phyloP scores from a whole-genome alignment of 2,329 filamentous ascomycete species.

The Macroventuria anomochaeta region DNA sequence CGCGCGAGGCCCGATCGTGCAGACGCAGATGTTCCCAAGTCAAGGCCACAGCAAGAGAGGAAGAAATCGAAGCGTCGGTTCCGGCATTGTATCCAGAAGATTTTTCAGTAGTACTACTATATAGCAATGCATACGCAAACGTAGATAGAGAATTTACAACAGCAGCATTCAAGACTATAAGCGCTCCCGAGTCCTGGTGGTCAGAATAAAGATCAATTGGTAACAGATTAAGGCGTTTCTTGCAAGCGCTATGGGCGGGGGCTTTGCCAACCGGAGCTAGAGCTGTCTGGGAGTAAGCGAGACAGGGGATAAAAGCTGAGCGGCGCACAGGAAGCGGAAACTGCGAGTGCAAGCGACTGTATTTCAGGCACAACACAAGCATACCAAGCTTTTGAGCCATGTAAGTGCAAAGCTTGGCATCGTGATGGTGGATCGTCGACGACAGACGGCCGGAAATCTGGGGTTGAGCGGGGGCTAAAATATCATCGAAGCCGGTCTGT shows the following conservation, averaged over 20 bases:
- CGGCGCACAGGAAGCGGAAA: neutral
- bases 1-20: too few species aligned
- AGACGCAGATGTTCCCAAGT: neutral
- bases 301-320: neutral
- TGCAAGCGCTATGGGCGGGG: neutral
- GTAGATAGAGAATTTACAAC: neutral
- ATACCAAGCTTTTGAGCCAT: conserved; percentile 13
- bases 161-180: neutral
- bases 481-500: neutral
- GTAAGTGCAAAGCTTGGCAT: conserved; percentile 7
- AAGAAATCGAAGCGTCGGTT: neutral
- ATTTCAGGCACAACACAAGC: neutral
- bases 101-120: neutral
- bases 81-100: neutral
- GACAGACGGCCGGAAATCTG: neutral
- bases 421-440: conserved; percentile 5
- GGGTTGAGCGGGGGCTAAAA: conserved; percentile 10
- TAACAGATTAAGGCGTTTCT: neutral
- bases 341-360: neutral
- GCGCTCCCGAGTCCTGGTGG: neutral
- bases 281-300: too few species aligned
- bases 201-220: neutral
- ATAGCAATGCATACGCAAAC: neutral
- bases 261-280: neutral
- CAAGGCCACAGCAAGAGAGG: neutral